Conservation (phyloP, 2,329 filamentous ascomycete species). For the Tetracladium maxilliforme region DNA sequence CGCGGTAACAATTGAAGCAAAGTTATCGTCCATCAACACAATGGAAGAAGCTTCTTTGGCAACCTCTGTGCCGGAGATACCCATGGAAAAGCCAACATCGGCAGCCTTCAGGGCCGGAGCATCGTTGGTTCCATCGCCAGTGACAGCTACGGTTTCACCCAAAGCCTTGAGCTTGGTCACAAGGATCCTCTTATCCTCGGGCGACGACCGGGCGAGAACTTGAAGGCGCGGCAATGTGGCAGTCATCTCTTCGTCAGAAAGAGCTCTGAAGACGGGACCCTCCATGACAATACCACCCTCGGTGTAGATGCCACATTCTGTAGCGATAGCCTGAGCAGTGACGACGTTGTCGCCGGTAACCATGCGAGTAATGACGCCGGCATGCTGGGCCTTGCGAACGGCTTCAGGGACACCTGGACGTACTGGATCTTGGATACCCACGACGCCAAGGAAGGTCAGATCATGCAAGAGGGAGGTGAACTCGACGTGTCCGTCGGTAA, state of each 20-base stretch:
- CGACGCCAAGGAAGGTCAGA: constrained; percentile 55
- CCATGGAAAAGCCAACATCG: constrained; percentile 78
- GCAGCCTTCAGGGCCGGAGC: constrained; percentile 68
- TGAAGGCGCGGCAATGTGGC: constrained; percentile 54
- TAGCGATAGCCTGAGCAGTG: constrained; percentile 66
- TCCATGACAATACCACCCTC: constrained; percentile 59
- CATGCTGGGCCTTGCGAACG: constrained; percentile 57
- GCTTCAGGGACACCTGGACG: constrained; percentile 62
- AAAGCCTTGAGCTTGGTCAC: constrained; percentile 58
- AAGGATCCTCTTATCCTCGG: constrained; percentile 62
- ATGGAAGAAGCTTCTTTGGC: constrained; percentile 77
- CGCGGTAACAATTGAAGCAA: constrained; percentile 73
- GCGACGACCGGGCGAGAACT: constrained; percentile 60
- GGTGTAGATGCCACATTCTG: constrained; percentile 63
- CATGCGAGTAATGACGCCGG: constrained; percentile 69
- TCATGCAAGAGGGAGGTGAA: constrained; percentile 54
- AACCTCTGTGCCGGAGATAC: constrained; percentile 69
- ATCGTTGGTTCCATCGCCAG: constrained; percentile 74
- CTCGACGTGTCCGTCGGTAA: too few species aligned
- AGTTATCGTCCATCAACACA: constrained; percentile 80
- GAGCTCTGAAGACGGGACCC: constrained; percentile 62
- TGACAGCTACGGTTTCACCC: constrained; percentile 68
- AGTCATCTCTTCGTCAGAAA: constrained; percentile 49
- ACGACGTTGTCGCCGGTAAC: constrained; percentile 70
- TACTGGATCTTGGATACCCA: constrained; percentile 71